Base-by-base conservation (phyloP, 768 basidiomycete species). In the Chalciporus piperatus region DNA sequence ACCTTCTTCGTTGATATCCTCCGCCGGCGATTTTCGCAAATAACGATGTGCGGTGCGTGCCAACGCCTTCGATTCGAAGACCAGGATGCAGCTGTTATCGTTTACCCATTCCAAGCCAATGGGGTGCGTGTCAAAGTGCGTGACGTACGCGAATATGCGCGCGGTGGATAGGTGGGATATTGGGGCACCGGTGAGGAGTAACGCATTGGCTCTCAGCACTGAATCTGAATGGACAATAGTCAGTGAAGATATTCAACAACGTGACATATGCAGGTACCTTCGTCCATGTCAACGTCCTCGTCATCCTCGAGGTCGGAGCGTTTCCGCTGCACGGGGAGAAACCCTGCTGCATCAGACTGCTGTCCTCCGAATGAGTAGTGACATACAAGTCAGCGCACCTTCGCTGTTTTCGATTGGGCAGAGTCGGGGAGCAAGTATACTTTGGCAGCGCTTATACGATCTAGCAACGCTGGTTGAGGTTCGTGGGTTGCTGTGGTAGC, bases 51-150 rank as follows among this genome's bases (percentile, higher is more conserved):
- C 84, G 1, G 70, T 58, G 22, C 78, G 76, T 12, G 89, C 89
- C 12, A 74, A 67, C 33, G 70, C 54, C 45, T 76, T 80, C 35
- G 80, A 76, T 27, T 77, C 69, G 63, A 90, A 93, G 39, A 93
- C 85, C 45, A 92, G 73, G 4, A 93, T 78, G 59, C 89, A 92
- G 22, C 87, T 90, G 20, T 74, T 84, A 70, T 93, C 91, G 65
- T 91, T 83, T 17, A 93, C 78, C 91, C 91, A 93, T 71, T 93
- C 91, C 8, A 93, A 72, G 8, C 79, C 90, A 55, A 89, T 76
- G 0, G 90, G 90, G 17, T 79, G 74, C 1, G 83, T 76, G 42
- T 87, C 85, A 60, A 88, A 90, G 58, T 92, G 85, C 2, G 83
- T 86, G 28, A 84, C 84, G 59, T 92, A 93, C 0, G 85, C 89